Base-by-base conservation (phyloP, 345 rosid genomes). In the Populus pruinosa region DNA sequence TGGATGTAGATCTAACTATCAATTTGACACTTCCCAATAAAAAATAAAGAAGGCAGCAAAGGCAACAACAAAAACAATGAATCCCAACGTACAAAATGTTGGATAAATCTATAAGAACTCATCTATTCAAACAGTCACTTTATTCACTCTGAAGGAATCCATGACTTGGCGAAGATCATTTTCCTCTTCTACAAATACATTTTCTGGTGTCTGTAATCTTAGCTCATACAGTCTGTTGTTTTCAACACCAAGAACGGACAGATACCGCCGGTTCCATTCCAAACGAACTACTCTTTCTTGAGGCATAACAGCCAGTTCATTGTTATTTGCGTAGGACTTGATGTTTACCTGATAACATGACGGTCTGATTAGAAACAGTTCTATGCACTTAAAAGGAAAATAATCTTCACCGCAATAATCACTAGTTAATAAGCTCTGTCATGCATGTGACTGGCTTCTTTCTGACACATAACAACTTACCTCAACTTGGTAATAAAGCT, bases 241-340 rank as follows among this genome's bases (percentile, higher is more conserved):
- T 79, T 93, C 99, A 71, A 96, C 90, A 67, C 93, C 93, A 21
- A 96, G 91, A 75, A 92, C 96, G 2, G 99, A 94, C 7, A 96
- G 88, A 74, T 96, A 96, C 3, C 98, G 83, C 41, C 99, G 76
- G 73, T 96, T 76, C 98, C 99, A 93, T 87, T 96, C 98, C 88
- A 93, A 50, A 70, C 91, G 89, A 77, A 89, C 88, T 14, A 88
- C 88, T 87, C 99, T 82, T 66, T 92, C 98, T 79, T 77, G 76
- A 4, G 99, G 99, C 99, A 95, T 96, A 44, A 96, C 94, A 7
- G 96, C 98, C 29, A 96, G 85, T 83, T 96, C 97, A 61, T 95
- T 95, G 90, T 90, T 92, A 86, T 75, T 93, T 7, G 99, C 98
- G 39, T 81, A 92, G 7, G 99, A 93, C 88, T 92, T 95, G 68